Base-by-base conservation (phyloP, 345 rosid genomes). In the Camelina sativa region DNA sequence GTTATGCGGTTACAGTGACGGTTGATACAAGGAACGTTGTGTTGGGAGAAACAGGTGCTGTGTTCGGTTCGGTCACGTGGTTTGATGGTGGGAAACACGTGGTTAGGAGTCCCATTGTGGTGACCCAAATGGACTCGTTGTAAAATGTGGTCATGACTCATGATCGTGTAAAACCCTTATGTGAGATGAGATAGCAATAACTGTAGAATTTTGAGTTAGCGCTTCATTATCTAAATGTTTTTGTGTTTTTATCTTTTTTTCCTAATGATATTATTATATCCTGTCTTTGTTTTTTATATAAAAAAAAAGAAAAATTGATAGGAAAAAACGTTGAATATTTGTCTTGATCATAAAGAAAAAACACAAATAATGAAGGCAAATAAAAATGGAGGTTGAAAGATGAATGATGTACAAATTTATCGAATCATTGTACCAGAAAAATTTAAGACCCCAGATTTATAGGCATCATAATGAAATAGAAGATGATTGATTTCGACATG, bases 41-140 rank as follows among this genome's bases (percentile, higher is more conserved):
- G 79, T 46, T 86, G 65, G 93, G 71, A 40, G 84, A 89, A 70
- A 74, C 90, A 0, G 93, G 93, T 56, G 96, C 88, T 15, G 81
- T 66, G 0, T 92, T 88, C 32, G 97, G 97, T 66, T 87, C 96
- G 0, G 74, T 94, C 22, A 78, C 91, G 1, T 92, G 97, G 98
- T 84, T 85, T 0, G 91, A 94, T 23, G 80, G 80, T 76, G 96
- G 91, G 73, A 86, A 75, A 71, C 98, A 90, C 66, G 67, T 67
- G 50, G 96, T 87, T 32, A 78, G 93, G 84, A 91, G 89, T 81
- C 91, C 96, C 54, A 22, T 94, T n/a, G 85, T 82, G 17, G 80
- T 90, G 16, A 91, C 94, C 7, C 85, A 94, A 48, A 23, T 57
- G 37, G 75, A 76, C 17, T 23, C 50, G n/a, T 47, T 76, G 54